Evolutionary conservation across 2,329 filamentous ascomycete species (phyloP), one percentile per base, ranked within the genome.

Genomic region (Lizonia empirigonia): DNA sequence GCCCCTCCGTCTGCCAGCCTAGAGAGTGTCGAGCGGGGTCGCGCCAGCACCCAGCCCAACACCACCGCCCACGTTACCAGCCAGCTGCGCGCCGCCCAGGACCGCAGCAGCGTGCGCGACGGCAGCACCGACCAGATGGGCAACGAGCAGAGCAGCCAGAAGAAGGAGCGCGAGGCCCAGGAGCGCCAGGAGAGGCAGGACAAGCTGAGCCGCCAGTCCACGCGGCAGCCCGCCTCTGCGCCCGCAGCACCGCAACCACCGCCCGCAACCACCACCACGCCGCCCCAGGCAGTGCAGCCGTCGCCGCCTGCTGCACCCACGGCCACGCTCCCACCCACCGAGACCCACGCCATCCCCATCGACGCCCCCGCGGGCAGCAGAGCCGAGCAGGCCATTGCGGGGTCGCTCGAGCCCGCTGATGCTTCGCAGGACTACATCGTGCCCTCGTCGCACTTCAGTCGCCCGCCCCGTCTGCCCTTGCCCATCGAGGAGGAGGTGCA

Each of bases 401-500:
- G 54, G 13, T 58, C 63, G n/a, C 54, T 69, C 29, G 65, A 70
- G 50, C 64, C 65, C 47, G 63, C 60, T 53, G 58, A 58, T 34
- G 62, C 68, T 48, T 59, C 61, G 45, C 59, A 60, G 26, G 77
- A 75, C 56, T 68, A 76, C 73, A 60, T 72, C 55, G 57, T 70
- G 61, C 54, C 73, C 59, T 55, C 69, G 18, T 67, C 73, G 63
- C 71, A 82, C 74, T 79, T 77, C 76, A 74, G 81, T 51, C 82
- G 88, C n/a, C 93, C 93, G 36, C 93, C 93, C 41, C 88, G 93
- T 54, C 80, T 97, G 65, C 93, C 93, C 51, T 83, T 97, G 52
- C 92, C 93, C 46, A 97, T 97, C 64, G 91, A 95, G 65, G 90
- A 97, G 78, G 91, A 96, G 71, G 83, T 89, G 12, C 87, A 94